A percentile compares a stretch with the other conserved stretches of the same genome.
phyloP scores from a whole-genome alignment of 345 rosid genomes.

The Brassica juncea region DNA sequence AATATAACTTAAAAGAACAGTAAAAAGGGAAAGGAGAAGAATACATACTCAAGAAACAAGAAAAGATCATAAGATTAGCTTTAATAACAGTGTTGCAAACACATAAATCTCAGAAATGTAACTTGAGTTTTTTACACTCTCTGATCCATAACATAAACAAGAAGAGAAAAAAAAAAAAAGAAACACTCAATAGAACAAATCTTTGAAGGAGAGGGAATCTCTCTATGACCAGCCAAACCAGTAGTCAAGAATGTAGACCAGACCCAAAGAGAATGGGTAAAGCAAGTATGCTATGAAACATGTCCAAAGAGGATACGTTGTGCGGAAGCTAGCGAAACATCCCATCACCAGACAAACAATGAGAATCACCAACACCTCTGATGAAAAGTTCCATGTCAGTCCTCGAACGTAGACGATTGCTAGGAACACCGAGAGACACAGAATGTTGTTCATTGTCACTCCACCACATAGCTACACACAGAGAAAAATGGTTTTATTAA shows the following conservation, averaged over 20 bases:
- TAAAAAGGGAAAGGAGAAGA: neutral
- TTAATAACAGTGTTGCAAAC: slow-evolving; percentile 8
- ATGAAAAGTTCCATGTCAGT: slow-evolving; percentile 92
- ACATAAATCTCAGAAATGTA: slow-evolving; percentile 20
- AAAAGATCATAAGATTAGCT: slow-evolving; percentile 8
- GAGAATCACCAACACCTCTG: slow-evolving; percentile 85
- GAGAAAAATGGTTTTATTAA: neutral
- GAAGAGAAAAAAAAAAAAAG: neutral
- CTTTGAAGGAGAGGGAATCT: neutral
- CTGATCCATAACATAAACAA: slow-evolving; percentile 6
- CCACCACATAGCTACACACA: slow-evolving; percentile 73
- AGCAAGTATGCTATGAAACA: slow-evolving; percentile 65
- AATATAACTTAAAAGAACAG: neutral
- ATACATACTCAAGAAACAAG: slow-evolving; percentile 2
- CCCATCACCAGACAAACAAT: slow-evolving; percentile 88
- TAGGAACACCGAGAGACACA: slow-evolving; percentile 88
- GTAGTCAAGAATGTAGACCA: slow-evolving; percentile 86
- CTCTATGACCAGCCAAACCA: slow-evolving; percentile 72
- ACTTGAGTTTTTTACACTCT: slow-evolving; percentile 15
- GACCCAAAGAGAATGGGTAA: slow-evolving; percentile 80
- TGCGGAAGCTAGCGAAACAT: slow-evolving; percentile 76
- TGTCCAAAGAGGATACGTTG: slow-evolving; percentile 93
- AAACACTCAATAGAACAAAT: slow-evolving; percentile 5
- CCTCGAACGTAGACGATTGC: slow-evolving; percentile 81
- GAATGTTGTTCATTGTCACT: slow-evolving; percentile 86